Evolutionary conservation across 345 rosid genomes (phyloP).

Genomic region (Citrus reticulata): DNA sequence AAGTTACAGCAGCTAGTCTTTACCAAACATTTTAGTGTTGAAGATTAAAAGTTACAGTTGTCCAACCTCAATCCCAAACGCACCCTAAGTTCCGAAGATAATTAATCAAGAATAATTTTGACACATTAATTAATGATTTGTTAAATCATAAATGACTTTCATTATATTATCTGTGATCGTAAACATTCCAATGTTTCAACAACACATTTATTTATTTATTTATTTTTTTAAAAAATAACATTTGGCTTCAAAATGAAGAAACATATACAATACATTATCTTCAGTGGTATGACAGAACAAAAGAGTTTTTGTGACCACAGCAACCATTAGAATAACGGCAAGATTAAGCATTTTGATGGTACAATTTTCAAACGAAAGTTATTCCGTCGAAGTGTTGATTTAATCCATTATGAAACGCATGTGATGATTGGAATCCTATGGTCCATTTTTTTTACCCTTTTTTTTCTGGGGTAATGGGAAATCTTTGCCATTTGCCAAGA

Average conservation of each 20-base stretch:
- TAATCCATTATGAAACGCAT: background rate
- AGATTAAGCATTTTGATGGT: background rate
- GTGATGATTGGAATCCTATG: background rate
- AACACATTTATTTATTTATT: background rate
- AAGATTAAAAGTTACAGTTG: too few relatives aligned
- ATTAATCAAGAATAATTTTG: too few relatives aligned
- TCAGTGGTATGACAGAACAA: background rate
- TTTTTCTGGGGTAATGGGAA: background rate
- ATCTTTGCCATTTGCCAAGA: background rate
- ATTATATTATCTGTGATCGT: background rate
- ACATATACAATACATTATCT: background rate
- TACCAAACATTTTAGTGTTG: too few relatives aligned
- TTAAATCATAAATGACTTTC: background rate
- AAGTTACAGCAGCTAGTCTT: too few relatives aligned
- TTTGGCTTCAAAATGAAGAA: conserved; percentile 7
- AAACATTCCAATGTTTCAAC: background rate
- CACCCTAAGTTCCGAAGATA: too few relatives aligned
- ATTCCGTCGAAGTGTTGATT: background rate
- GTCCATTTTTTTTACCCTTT: background rate
- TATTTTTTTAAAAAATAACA: background rate
- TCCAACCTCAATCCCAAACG: too few relatives aligned
- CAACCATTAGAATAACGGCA: background rate
- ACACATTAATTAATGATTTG: too few relatives aligned
- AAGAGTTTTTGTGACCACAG: background rate
- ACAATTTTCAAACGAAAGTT: background rate